Evolutionary conservation across 495 filamentous ascomycete genomes (phyloP), one percentile per base, ranked within the genome.

Genomic region (Tetracladium marchalianum): DNA sequence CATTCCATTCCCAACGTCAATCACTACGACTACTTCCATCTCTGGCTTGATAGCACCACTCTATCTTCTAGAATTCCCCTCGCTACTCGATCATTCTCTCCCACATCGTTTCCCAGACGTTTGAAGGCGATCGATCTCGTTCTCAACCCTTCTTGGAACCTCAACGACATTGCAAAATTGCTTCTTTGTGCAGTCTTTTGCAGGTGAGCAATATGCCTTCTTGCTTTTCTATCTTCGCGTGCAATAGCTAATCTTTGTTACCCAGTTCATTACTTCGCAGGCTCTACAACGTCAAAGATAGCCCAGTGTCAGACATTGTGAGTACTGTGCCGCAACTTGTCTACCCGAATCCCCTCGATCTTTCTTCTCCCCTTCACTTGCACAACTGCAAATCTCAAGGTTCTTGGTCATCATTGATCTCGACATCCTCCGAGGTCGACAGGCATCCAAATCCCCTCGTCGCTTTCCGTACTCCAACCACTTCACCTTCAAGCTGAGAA

Each of bases 1-100:
- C 43, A 53, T 33, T 42, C 36, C 46, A 58, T 54, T 27, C 44
- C 41, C 48, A 41, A 38, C 41, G 35, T 42, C 38, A 57, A 52
- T 50, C 47, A 54, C 57, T 60, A 55, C 51, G 32, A 50, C 39
- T 46, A 51, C 39, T 44, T 31, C 40, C 22, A 38, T 43, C 50
- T 59, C 57, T 57, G 54, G 57, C 57, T 54, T 35, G 57, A 52
- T 60, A 60, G 57, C 57, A 57, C 48, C 43, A n/a, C 52, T 37
- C 49, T 57, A 60, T 60, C 57, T 54, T 54, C 47, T 49, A 60
- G 46, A 54, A 40, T 27, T 39, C 34, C 48, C 57, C 47, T 56
- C 57, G 50, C 54, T 57, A 52, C 47, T 47, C 38, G 47, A 36
- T 39, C 42, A 36, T 31, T 39, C 16, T 10, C 40, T n/a, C 37